These are phyloP conservation scores for Kingdonia uniflora DNA, from an alignment of 164 flowering plant genomes.

Conservation along the genomic window DNA sequence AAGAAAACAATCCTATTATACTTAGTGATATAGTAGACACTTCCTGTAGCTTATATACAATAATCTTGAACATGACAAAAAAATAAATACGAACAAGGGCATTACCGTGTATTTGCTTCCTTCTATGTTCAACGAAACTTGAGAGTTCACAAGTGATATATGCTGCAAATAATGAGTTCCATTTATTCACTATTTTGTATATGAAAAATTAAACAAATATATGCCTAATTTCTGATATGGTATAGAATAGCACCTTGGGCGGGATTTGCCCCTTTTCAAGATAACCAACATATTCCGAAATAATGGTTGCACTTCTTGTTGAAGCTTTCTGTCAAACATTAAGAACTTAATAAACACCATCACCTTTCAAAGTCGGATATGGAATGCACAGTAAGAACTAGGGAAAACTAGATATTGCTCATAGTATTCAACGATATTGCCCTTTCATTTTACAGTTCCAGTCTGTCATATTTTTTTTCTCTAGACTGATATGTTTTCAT, in stretches of 20 bases:
- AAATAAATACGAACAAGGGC: neutral
- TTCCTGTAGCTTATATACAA: too few species aligned
- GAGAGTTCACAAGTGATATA: slow-evolving; percentile 85
- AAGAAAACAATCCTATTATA: neutral
- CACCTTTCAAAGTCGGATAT: too few species aligned
- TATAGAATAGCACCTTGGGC: slow-evolving; percentile 60
- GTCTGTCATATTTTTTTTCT: too few species aligned
- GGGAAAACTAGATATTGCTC: too few species aligned
- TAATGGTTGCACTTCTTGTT: slow-evolving; percentile 86
- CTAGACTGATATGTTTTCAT: too few species aligned
- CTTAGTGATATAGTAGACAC: too few species aligned
- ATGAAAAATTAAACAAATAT: neutral
- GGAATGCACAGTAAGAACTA: too few species aligned
- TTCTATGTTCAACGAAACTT: slow-evolving; percentile 91
- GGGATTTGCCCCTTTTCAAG: slow-evolving; percentile 99
- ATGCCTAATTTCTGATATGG: neutral
- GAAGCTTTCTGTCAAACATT: slow-evolving; percentile 69
- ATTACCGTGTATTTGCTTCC: slow-evolving; percentile 95
- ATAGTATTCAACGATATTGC: too few species aligned
- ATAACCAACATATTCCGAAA: slow-evolving; percentile 95
- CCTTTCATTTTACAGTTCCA: too few species aligned
- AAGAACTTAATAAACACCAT: too few species aligned
- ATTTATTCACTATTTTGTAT: slow-evolving; percentile 3
- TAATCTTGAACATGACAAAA: neutral
- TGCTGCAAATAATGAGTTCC: slow-evolving; percentile 47